Evolutionary conservation across 2,329 filamentous ascomycete genomes (phyloP).

Genomic region (Talaromyces sp.): DNA sequence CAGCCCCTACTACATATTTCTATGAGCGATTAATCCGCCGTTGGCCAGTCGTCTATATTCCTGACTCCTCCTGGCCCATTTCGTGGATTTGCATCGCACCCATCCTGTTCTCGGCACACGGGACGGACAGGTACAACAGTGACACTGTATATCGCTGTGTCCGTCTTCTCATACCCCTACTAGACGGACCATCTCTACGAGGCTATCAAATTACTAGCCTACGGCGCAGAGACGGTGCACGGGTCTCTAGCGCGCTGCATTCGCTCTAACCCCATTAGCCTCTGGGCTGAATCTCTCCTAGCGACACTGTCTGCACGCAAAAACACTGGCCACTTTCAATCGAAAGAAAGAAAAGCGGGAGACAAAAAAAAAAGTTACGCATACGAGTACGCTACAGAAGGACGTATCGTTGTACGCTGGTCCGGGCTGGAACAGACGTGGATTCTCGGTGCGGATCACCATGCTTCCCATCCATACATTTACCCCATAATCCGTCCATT

Average conservation of each 20-base stretch:
- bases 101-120: not conserved
- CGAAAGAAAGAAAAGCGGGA: not conserved
- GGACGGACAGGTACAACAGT: not conserved
- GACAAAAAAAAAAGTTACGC: not conserved
- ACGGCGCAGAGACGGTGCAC: conserved; percentile 10
- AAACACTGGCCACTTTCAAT: not conserved
- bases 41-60: not conserved
- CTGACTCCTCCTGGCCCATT: not conserved
- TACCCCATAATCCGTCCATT: conserved; percentile 12
- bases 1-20: not conserved
- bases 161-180: not conserved
- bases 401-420: not conserved
- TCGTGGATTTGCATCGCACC: not conserved
- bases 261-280: conserved; percentile 18
- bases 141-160: not conserved
- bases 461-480: not conserved
- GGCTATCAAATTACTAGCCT: conserved; percentile 1
- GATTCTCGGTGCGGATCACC: conserved; percentile 2
- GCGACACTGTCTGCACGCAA: conserved; percentile 16
- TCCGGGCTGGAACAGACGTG: not conserved
- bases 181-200: not conserved
- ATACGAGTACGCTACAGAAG: not conserved
- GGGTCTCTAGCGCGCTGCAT: conserved; percentile 16
- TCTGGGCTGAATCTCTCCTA: conserved; percentile 20
- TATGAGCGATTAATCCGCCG: not conserved